phyloP scores from a whole-genome alignment of 192 early-diverging fungal genomes.

The Lobosporangium transversale region DNA sequence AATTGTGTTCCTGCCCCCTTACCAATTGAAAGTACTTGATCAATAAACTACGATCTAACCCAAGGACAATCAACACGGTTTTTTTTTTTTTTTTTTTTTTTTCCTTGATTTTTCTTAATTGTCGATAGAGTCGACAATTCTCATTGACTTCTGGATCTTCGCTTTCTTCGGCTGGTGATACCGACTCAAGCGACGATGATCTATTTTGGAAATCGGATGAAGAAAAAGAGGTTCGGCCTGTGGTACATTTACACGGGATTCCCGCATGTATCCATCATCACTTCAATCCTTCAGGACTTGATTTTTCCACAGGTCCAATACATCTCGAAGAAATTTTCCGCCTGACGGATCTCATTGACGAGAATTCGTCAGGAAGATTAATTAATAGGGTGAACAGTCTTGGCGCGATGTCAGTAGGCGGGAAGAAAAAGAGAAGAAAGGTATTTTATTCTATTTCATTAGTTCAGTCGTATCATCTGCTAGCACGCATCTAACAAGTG shows the following conservation, averaged over 20 bases:
- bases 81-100: background rate
- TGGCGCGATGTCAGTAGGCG: conserved; percentile 22
- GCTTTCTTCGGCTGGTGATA: conserved; percentile 45
- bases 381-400: conserved; percentile 37
- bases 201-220: conserved; percentile 49
- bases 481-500: too few species aligned
- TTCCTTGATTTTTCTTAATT: background rate
- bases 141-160: conserved; percentile 51
- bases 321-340: conserved; percentile 49
- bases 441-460: too few species aligned
- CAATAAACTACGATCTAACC: conserved; percentile 29
- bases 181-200: conserved; percentile 40
- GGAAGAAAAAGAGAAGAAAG: conserved; percentile 50
- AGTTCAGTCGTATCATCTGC: too few species aligned
- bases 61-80: background rate
- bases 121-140: conserved; percentile 45
- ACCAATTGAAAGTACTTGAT: background rate
- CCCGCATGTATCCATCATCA: conserved; percentile 53
- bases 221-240: conserved; percentile 29
- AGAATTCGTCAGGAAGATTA: conserved; percentile 33
- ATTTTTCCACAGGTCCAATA: conserved; percentile 45
- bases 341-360: conserved; percentile 42
- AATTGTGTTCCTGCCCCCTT: background rate
- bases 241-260: conserved; percentile 42
- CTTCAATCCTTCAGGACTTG: conserved; percentile 46